phyloP scores from a whole-genome alignment of 148 eudicot species.

The Silene uniflora region DNA sequence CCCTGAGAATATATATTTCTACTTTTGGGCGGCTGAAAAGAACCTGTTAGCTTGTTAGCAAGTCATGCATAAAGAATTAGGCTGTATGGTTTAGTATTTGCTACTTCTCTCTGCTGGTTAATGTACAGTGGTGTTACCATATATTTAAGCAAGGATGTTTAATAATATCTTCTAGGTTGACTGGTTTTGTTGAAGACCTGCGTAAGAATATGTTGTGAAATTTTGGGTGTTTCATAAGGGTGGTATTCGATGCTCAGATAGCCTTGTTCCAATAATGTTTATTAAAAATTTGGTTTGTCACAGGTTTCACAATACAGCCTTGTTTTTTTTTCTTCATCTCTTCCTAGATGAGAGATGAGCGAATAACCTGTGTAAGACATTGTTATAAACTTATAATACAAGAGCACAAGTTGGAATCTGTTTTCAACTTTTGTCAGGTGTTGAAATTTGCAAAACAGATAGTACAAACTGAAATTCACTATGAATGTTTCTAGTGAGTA shows the following conservation, averaged over 20 bases:
- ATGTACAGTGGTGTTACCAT: background rate
- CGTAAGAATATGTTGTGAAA: too few species aligned
- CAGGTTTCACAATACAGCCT: too few species aligned
- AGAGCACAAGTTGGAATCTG: background rate
- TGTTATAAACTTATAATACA: background rate
- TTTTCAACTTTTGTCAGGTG: background rate
- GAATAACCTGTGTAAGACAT: too few species aligned
- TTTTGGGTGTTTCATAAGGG: too few species aligned
- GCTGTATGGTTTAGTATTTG: background rate
- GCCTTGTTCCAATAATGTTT: too few species aligned
- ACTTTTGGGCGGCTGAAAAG: background rate
- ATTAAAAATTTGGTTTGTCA: too few species aligned
- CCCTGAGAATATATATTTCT: background rate
- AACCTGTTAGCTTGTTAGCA: conserved; percentile 5
- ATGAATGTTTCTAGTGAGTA: background rate
- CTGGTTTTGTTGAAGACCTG: background rate
- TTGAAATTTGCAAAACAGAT: background rate
- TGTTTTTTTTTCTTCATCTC: too few species aligned
- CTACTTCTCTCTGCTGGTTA: background rate
- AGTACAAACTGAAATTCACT: background rate
- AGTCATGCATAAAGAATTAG: background rate
- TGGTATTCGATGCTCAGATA: too few species aligned
- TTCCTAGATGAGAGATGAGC: too few species aligned
- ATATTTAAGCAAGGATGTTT: background rate
- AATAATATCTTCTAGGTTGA: background rate